A percentile compares a stretch with the other conserved stretches of the same genome.
Conservation (phyloP, 495 filamentous ascomycete genomes). For the Amorphotheca resinae region DNA sequence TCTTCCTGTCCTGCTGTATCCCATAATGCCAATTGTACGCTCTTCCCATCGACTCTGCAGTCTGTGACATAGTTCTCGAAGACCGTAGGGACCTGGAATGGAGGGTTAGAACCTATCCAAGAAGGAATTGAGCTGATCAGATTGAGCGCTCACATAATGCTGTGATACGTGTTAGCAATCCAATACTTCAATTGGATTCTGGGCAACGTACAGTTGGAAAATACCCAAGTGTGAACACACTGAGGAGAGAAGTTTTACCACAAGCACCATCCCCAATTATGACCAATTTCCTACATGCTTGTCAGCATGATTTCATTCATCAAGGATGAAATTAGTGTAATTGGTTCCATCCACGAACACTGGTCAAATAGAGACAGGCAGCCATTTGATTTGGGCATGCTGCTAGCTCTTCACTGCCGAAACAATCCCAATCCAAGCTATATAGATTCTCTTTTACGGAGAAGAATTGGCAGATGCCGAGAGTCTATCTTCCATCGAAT, state of each 20-base stretch:
- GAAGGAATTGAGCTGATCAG: not conserved
- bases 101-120: not conserved
- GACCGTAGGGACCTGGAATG: conserved; percentile 79
- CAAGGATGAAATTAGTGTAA: no score
- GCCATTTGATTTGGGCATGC: no score
- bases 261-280: conserved; percentile 99
- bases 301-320: conserved; percentile 4
- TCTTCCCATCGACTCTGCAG: conserved; percentile 95
- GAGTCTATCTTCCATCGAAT: not conserved
- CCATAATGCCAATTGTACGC: conserved; percentile 95
- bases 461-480: not conserved
- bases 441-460: not conserved
- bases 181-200: conserved; percentile 12
- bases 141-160: conserved; percentile 56
- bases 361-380: no score
- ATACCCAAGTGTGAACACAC: conserved; percentile 95
- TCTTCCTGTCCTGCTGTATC: conserved; percentile 99
- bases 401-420: no score
- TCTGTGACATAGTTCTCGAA: conserved; percentile 99
- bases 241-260: conserved; percentile 94
- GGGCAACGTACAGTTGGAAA: conserved; percentile 69
- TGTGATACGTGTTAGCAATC: conserved; percentile 20
- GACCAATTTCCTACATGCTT: conserved; percentile 69
- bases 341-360: no score
- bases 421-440: not conserved